Conservation (phyloP, 2,329 filamentous ascomycete genomes). For the Bipolaris gigantea region DNA sequence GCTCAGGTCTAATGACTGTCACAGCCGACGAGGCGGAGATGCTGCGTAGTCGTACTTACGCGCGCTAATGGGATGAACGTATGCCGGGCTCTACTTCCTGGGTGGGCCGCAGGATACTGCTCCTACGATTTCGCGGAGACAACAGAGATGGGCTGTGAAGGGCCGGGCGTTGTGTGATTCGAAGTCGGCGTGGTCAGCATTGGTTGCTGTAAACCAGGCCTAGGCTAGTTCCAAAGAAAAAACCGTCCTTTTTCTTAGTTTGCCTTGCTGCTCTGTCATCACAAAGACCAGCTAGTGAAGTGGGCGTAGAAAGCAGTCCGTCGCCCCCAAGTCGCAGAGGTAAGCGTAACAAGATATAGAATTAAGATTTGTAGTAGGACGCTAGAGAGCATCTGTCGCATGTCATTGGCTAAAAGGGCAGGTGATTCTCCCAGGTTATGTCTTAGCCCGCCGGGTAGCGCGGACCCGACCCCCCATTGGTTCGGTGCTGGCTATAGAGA, state of each 20-base stretch:
- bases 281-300: too few relatives aligned
- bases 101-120: too few relatives aligned
- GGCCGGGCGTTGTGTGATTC: too few relatives aligned
- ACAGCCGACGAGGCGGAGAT: slow-evolving; percentile 9
- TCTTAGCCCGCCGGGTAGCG: slow-evolving; percentile 7
- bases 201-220: too few relatives aligned
- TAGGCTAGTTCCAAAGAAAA: too few relatives aligned
- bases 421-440: background rate
- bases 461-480: slow-evolving; percentile 5
- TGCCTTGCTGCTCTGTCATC: too few relatives aligned
- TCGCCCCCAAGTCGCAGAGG: too few relatives aligned
- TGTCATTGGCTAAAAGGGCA: background rate
- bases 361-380: background rate
- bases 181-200: too few relatives aligned
- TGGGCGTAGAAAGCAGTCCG: too few relatives aligned
- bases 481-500: background rate
- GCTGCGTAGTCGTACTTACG: background rate
- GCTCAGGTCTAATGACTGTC: slow-evolving; percentile 8
- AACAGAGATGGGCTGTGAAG: too few relatives aligned
- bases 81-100: background rate
- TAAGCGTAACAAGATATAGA: background rate
- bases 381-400: background rate
- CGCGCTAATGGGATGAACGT: background rate
- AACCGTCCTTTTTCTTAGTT: too few relatives aligned
- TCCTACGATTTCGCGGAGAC: background rate